phyloP scores from a whole-genome alignment of 83 land plant species.

The Diphasiastrum complanatum region DNA sequence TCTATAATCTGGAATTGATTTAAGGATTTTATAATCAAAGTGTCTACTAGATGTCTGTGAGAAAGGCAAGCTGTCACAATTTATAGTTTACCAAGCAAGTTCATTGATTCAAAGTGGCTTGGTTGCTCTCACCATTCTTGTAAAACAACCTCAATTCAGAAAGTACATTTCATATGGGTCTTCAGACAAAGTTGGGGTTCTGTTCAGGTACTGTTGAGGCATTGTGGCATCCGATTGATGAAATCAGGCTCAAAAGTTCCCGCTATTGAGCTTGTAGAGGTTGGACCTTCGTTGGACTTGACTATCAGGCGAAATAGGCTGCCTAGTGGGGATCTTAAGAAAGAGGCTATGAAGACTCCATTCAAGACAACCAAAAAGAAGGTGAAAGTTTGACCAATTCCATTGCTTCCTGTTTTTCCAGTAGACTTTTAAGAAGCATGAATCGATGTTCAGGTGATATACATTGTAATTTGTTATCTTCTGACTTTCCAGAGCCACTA shows the following conservation, averaged over 20 bases:
- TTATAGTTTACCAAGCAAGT: no score
- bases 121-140: no score
- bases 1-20: no score
- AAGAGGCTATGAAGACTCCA: conserved; percentile 66
- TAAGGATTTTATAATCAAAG: neutral
- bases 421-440: no score
- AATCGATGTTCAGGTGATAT: no score
- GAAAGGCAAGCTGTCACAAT: no score
- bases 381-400: no score
- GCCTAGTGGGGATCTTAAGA: conserved; percentile 59
- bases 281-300: conserved; percentile 88
- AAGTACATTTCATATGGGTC: conserved; percentile 1
- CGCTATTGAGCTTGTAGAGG: conserved; percentile 73
- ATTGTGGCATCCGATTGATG: conserved; percentile 71
- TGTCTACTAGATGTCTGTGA: neutral
- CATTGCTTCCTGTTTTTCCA: neutral
- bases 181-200: neutral
- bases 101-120: no score
- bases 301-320: conserved; percentile 65
- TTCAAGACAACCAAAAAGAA: conserved; percentile 55
- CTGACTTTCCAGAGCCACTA: no score
- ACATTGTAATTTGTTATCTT: neutral
- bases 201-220: conserved; percentile 46
- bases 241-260: conserved; percentile 80
- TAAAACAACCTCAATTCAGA: no score